Evolutionary conservation across 2,329 filamentous ascomycete genomes (phyloP), one percentile per base, ranked within the genome.

Genomic region (Lecanosticta acicola): DNA sequence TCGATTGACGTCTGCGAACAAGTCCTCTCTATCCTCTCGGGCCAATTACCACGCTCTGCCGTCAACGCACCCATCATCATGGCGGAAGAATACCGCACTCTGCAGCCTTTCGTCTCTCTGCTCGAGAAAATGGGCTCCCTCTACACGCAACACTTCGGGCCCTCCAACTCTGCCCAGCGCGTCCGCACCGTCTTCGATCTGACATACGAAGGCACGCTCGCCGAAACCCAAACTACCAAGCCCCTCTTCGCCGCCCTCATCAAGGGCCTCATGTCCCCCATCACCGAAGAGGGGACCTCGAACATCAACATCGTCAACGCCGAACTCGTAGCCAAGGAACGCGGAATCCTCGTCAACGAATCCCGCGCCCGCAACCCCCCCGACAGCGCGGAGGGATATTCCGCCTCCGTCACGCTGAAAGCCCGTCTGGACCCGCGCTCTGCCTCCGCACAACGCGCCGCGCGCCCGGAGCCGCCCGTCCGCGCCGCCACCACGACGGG

Each of bases 241-340:
- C 87, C 87, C 0, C 74, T 93, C 2, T 87, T 87, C 53, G 85
- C 87, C 0, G 86, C 86, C 0, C 70, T 91, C 1, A 79, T 91
- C 54, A 90, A 89, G 63, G 87, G 87, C 0, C 74, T 93, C 0
- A 76, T 86, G 4, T 75, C 77, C 1, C 79, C 80, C 1, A 84
- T 91, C 54, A 84, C 79, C 45, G 80, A 81, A 46, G 71, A 75
- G 0, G 81, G 83, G 32, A 81, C 77, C 0, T 65, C 79, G 10
- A 83, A 85, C 58, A 82, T 91, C 44, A 91, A 90, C 68, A 88
- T 93, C 49, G 86, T 93, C 56, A 91, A 93, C 59, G 86, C 86
- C 0, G 76, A 80, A 35, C 71, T 89, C 19, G 78, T 90, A 11
- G 85, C 86, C 16, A 83, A 80, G 53, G 84, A 89, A 57, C 85